Evolutionary conservation across 352 stramenopile genomes (phyloP).

Genomic region (Pythium aristosporum): DNA sequence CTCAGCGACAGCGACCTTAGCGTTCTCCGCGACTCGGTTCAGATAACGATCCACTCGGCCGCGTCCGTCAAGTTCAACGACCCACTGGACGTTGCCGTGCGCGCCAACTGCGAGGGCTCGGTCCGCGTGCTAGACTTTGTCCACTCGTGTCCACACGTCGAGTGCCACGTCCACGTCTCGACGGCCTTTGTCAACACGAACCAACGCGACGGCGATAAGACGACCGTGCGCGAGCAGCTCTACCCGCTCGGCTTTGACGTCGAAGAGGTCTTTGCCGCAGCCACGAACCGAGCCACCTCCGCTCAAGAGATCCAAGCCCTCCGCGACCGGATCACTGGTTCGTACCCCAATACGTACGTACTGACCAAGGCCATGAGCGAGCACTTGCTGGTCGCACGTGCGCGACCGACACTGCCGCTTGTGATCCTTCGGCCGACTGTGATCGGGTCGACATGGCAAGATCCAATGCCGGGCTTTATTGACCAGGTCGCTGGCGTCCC

Average conservation of each 20-base stretch:
- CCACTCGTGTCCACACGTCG: slow-evolving; percentile 41
- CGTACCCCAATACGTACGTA: slow-evolving; percentile 86
- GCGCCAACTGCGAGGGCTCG: slow-evolving; percentile 76
- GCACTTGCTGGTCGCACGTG: slow-evolving; percentile 52
- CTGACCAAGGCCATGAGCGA: slow-evolving; percentile 88
- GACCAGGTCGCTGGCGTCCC: too few species aligned
- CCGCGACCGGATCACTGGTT: slow-evolving; percentile 71
- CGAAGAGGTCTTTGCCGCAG: slow-evolving; percentile 50
- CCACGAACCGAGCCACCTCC: slow-evolving; percentile 35
- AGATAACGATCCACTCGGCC: slow-evolving; percentile 78
- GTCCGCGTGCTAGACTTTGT: slow-evolving; percentile 61
- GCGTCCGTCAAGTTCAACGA: slow-evolving; percentile 84
- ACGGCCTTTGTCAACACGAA: slow-evolving; percentile 86
- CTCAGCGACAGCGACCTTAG: slow-evolving; percentile 42
- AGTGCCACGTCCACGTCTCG: slow-evolving; percentile 76
- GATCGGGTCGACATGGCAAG: slow-evolving; percentile 79
- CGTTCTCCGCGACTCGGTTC: slow-evolving; percentile 38
- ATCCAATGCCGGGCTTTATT: slow-evolving; percentile 55
- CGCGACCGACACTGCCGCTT: slow-evolving; percentile 44
- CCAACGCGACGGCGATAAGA: slow-evolving; percentile 35
- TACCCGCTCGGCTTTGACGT: slow-evolving; percentile 82
- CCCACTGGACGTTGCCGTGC: slow-evolving; percentile 68
- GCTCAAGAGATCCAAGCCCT: slow-evolving; percentile 36
- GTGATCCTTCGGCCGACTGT: slow-evolving; percentile 82
- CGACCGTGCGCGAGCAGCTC: slow-evolving; percentile 50